phyloP scores from a whole-genome alignment of 2,329 filamentous ascomycete genomes.

The Talaromyces albobiverticillius region DNA sequence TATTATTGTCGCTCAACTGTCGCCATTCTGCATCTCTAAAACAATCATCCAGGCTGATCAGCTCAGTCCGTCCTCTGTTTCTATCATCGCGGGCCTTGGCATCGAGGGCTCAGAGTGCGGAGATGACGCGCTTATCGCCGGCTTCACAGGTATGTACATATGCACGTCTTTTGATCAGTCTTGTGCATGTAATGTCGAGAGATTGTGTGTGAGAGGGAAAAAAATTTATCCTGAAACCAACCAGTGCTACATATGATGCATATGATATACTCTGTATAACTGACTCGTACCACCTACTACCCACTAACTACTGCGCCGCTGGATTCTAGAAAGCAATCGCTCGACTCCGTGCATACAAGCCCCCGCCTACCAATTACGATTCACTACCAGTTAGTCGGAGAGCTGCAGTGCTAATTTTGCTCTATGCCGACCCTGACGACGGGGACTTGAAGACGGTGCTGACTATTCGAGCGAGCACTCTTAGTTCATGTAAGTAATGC shows the following conservation, averaged over 20 bases:
- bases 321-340: constrained; percentile 50
- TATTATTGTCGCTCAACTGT: background rate
- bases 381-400: constrained; percentile 61
- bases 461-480: constrained; percentile 58
- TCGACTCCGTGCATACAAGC: constrained; percentile 54
- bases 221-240: background rate
- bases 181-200: background rate
- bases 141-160: background rate
- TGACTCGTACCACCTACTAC: background rate
- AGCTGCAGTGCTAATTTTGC: constrained; percentile 81
- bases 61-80: background rate
- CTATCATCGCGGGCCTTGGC: background rate
- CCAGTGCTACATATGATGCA: background rate
- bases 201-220: no score
- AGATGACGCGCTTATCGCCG: background rate
- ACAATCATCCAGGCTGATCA: background rate
- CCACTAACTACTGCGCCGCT: background rate
- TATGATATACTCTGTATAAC: background rate
- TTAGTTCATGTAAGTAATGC: constrained; percentile 53
- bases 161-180: background rate
- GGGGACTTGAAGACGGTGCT: constrained; percentile 71
- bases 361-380: constrained; percentile 58
- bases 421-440: constrained; percentile 78
- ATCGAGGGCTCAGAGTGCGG: background rate
- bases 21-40: background rate